A percentile compares a stretch with the other conserved stretches of the same genome.
Evolutionary conservation across 305 asterid species (phyloP).

Genomic region (Fraxinus albicans): DNA sequence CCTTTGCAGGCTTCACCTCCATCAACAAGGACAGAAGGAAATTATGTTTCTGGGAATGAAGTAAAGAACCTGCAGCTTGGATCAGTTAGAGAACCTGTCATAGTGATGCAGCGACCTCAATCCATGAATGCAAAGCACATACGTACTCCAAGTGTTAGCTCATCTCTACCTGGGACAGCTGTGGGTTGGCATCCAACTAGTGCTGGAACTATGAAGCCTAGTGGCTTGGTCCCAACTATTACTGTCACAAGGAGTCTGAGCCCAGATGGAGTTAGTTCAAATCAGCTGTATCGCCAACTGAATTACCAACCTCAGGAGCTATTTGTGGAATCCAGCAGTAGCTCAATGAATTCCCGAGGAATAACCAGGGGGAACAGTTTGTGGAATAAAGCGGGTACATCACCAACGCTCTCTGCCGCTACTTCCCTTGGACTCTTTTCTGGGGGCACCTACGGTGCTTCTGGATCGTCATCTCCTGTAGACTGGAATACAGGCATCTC

Average conservation of each 20-base stretch:
- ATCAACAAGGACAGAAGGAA: constrained; percentile 40
- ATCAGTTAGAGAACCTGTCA: constrained; percentile 69
- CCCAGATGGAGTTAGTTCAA: constrained; percentile 31
- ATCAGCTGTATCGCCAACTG: constrained; percentile 43
- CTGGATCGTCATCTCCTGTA: constrained; percentile 44
- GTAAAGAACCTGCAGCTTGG: constrained; percentile 71
- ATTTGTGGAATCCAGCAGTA: constrained; percentile 40
- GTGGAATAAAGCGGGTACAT: constrained; percentile 45
- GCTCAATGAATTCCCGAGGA: constrained; percentile 42
- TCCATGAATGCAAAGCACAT: constrained; percentile 40
- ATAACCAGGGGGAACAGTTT: constrained; percentile 33
- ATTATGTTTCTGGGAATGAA: constrained; percentile 48
- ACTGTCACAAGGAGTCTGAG: constrained; percentile 46
- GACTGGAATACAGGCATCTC: constrained; percentile 69
- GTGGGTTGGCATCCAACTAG: constrained; percentile 45
- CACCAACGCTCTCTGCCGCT: constrained; percentile 56
- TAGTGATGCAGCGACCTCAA: constrained; percentile 67
- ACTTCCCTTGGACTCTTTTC: constrained; percentile 79
- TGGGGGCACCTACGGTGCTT: constrained; percentile 46
- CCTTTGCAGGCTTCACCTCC: constrained; percentile 45
- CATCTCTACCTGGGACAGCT: constrained; percentile 55
- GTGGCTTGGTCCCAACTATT: constrained; percentile 46
- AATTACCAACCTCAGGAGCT: constrained; percentile 55
- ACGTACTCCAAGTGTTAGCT: constrained; percentile 44
- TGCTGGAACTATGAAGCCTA: constrained; percentile 40